Evolutionary conservation across 345 rosid genomes (phyloP).

Genomic region (Murraya paniculata): DNA sequence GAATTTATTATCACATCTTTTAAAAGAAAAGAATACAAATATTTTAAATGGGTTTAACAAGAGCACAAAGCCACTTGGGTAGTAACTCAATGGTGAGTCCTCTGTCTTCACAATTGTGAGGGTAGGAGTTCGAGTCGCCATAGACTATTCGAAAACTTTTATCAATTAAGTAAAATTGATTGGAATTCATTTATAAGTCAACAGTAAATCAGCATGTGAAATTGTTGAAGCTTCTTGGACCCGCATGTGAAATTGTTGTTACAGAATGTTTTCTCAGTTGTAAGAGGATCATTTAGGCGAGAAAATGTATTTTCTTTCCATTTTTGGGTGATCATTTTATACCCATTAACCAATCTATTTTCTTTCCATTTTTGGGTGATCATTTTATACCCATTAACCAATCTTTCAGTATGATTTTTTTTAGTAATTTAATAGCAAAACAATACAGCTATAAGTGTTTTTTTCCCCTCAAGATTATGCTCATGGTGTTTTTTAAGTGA

Average conservation of each 20-base stretch:
- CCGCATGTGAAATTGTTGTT: background rate
- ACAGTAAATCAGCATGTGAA: no score
- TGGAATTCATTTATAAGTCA: no score
- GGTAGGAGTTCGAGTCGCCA: no score
- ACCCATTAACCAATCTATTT: background rate
- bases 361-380: background rate
- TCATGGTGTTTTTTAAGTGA: background rate
- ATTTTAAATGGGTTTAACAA: no score
- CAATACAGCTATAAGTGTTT: background rate
- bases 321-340: background rate
- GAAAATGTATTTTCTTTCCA: background rate
- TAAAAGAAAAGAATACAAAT: no score
- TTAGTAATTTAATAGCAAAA: no score
- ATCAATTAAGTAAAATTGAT: no score
- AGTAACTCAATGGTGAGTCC: no score
- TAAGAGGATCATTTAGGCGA: background rate
- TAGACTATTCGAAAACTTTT: no score
- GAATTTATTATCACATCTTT: no score
- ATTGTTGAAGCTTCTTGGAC: background rate
- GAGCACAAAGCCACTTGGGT: no score
- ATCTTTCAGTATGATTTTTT: background rate
- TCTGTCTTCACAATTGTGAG: no score
- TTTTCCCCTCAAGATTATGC: background rate
- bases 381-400: background rate
- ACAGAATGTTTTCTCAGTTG: background rate